phyloP scores from a whole-genome alignment of 1,284 basidiomycete genomes.

The Sporisorium reilianum region DNA sequence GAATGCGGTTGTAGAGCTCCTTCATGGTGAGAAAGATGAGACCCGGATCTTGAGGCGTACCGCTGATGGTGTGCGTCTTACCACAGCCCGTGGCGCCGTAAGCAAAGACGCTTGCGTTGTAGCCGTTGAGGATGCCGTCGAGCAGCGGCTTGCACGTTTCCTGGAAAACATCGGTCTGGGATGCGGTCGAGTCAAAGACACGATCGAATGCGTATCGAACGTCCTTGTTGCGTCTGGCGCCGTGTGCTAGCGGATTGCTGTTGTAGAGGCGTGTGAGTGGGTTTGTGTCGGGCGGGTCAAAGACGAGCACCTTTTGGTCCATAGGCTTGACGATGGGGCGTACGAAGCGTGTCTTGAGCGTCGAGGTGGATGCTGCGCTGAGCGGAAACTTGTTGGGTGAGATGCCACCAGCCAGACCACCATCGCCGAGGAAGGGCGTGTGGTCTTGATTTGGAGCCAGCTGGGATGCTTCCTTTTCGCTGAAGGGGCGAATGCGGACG shows the following conservation, averaged over 20 bases:
- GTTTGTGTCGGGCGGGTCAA: constrained; percentile 66
- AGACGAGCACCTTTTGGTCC: constrained; percentile 68
- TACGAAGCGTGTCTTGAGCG: constrained; percentile 55
- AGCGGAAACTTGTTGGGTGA: constrained; percentile 55
- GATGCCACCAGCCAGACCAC: constrained; percentile 57
- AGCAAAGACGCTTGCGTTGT: constrained; percentile 68
- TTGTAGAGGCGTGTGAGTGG: constrained; percentile 54
- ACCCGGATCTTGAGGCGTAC: constrained; percentile 64
- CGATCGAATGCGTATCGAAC: constrained; percentile 68
- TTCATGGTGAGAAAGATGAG: constrained; percentile 69
- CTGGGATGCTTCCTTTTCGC: constrained; percentile 58
- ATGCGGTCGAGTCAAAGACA: constrained; percentile 61
- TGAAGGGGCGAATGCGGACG: constrained; percentile 68
- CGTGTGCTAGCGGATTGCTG: constrained; percentile 32
- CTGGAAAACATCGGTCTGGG: constrained; percentile 63
- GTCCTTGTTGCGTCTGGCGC: constrained; percentile 52
- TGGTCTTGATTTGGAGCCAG: constrained; percentile 60
- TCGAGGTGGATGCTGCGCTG: constrained; percentile 17
- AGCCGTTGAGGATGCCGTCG: constrained; percentile 65
- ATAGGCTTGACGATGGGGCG: constrained; percentile 65
- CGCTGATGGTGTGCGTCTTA: constrained; percentile 69
- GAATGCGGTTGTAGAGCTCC: constrained; percentile 66
- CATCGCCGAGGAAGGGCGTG: constrained; percentile 68
- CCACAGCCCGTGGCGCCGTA: constrained; percentile 69
- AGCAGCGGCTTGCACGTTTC: constrained; percentile 66